phyloP scores from a whole-genome alignment of 169 alveolate species.

The Eimeria praecox region DNA sequence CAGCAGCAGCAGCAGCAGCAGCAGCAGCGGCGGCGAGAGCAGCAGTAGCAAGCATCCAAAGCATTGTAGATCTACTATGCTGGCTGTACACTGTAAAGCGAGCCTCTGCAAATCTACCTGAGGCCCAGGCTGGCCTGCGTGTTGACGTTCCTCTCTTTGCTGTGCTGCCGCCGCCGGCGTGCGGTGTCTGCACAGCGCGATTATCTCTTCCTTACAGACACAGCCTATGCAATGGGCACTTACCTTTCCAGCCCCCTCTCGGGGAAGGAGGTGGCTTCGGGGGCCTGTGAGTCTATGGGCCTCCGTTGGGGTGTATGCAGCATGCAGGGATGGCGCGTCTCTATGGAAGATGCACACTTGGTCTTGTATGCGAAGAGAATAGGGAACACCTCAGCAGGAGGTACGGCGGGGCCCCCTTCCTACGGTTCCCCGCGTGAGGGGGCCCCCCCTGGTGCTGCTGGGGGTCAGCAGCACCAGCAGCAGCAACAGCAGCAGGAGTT shows the following conservation, averaged over 20 bases:
- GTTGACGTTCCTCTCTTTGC: background rate
- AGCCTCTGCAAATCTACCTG: background rate
- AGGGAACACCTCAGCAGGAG: background rate
- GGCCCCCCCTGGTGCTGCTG: background rate
- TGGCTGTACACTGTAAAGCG: slow-evolving; percentile 16
- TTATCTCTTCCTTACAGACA: background rate
- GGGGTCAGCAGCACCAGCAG: slow-evolving; percentile 36
- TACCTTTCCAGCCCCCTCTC: slow-evolving; percentile 76
- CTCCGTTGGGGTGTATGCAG: slow-evolving; percentile 80
- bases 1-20: background rate
- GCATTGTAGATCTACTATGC: background rate
- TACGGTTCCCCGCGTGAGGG: background rate
- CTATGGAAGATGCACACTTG: slow-evolving; percentile 98
- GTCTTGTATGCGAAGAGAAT: slow-evolving; percentile 71
- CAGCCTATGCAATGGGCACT: slow-evolving; percentile 81
- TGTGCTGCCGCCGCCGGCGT: slow-evolving; percentile 54
- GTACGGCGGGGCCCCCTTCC: background rate
- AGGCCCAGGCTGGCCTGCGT: background rate
- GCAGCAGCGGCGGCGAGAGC: background rate
- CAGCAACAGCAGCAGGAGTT: slow-evolving; percentile 62
- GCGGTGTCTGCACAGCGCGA: slow-evolving; percentile 30
- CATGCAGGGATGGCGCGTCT: slow-evolving; percentile 98
- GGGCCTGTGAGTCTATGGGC: slow-evolving; percentile 69
- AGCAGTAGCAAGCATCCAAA: background rate
- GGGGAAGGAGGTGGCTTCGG: slow-evolving; percentile 71